phyloP scores from a whole-genome alignment of 768 basidiomycete species.

The Lentinus brumalis region DNA sequence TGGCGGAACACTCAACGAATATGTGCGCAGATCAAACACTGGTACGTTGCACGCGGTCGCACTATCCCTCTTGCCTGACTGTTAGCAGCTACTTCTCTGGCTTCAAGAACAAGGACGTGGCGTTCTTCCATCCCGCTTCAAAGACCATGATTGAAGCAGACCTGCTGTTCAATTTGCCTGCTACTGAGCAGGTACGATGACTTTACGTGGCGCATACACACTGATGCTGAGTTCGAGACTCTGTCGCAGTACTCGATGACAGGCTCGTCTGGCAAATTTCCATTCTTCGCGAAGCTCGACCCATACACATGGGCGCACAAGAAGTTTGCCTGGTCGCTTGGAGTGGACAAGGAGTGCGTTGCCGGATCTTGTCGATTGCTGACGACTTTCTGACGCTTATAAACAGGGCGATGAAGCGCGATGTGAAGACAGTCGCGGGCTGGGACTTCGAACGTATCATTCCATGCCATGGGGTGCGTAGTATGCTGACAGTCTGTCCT shows the following conservation, averaged over 20 bases:
- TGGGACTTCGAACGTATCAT: conserved; percentile 81
- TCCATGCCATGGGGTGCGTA: conserved; percentile 63
- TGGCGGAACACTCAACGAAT: neutral
- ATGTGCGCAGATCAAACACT: conserved; percentile 30
- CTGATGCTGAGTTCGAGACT: neutral
- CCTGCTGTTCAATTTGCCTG: conserved; percentile 79
- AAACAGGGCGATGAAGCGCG: conserved; percentile 56
- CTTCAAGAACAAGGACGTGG: conserved; percentile 77
- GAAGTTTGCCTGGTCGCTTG: conserved; percentile 27
- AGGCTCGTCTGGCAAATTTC: conserved; percentile 28
- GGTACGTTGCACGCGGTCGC: conserved; percentile 18
- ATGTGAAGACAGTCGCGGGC: conserved; percentile 60
- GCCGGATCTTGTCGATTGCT: neutral
- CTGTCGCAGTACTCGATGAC: conserved; percentile 40
- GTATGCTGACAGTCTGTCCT: conserved; percentile 2
- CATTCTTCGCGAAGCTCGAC: conserved; percentile 24
- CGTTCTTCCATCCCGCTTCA: conserved; percentile 73
- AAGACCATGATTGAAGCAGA: conserved; percentile 82
- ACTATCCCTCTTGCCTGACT: neutral
- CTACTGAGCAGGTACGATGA: conserved; percentile 63
- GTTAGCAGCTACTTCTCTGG: conserved; percentile 64
- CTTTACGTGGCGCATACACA: neutral
- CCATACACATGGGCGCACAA: conserved; percentile 31
- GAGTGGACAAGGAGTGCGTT: conserved; percentile 29
- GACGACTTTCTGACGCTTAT: neutral